phyloP scores from a whole-genome alignment of 257 asterid genomes.

The Paraleonurus japonicus region DNA sequence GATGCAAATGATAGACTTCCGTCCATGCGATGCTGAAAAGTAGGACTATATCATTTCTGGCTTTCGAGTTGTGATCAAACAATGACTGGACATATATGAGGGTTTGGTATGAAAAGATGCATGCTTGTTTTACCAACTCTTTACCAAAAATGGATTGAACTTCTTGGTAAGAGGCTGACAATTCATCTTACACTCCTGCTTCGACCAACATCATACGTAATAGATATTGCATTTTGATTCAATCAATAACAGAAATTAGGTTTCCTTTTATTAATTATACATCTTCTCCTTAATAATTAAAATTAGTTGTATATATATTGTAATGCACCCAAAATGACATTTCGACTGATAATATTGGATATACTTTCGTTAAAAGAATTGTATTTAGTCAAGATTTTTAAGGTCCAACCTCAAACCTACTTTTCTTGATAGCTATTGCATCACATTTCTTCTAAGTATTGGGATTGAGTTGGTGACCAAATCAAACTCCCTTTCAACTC shows the following conservation, averaged over 20 bases:
- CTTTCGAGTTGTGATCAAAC: neutral
- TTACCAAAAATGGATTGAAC: neutral
- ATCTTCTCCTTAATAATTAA: neutral
- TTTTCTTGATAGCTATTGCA: neutral
- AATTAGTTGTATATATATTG: no score
- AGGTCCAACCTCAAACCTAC: neutral
- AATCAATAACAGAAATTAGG: no score
- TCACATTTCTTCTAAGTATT: neutral
- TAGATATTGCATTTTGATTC: no score
- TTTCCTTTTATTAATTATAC: no score
- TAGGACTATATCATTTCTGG: slow-evolving; percentile 13
- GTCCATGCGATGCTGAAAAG: slow-evolving; percentile 25
- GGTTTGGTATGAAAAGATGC: neutral
- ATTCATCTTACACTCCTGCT: no score
- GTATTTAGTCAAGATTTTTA: neutral
- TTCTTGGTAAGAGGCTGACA: no score
- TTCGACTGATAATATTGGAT: neutral
- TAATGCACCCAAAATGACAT: neutral
- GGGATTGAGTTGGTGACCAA: neutral
- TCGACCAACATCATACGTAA: no score
- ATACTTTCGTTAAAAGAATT: neutral
- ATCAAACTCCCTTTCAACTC: neutral
- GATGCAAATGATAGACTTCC: slow-evolving; percentile 82
- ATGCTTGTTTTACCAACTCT: neutral
- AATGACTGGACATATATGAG: neutral